Percentiles rank a stretch among this genome's conserved stretches.
phyloP scores from a whole-genome alignment of 2,329 filamentous ascomycete genomes.

The Escovopsis sp. region DNA sequence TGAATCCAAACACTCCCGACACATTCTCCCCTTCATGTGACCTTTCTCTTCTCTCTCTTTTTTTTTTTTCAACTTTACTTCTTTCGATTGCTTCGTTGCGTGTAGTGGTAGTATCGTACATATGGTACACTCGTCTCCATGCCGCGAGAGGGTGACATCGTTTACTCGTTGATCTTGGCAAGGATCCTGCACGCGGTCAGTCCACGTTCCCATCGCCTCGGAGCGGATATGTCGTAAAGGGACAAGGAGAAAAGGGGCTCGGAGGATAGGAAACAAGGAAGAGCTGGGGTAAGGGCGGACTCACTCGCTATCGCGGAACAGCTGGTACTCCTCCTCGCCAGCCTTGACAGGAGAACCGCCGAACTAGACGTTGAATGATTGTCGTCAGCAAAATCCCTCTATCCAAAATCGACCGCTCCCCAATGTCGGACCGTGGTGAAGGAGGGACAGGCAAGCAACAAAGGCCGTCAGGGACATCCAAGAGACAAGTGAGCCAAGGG shows the following conservation, averaged over 20 bases:
- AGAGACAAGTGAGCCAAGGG: too few relatives aligned
- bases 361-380: constrained; percentile 41
- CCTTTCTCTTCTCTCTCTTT: not conserved
- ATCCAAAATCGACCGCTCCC: not conserved
- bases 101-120: constrained; percentile 15
- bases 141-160: constrained; percentile 6
- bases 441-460: too few relatives aligned
- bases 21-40: not conserved
- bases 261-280: too few relatives aligned
- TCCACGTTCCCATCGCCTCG: not conserved
- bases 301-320: constrained; percentile 97
- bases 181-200: constrained; percentile 51
- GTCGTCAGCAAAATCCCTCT: not conserved
- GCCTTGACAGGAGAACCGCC: constrained; percentile 94
- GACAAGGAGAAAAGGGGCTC: too few relatives aligned
- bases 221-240: not conserved
- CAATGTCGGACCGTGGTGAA: too few relatives aligned
- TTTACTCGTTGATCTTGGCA: constrained; percentile 94
- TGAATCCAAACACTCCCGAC: too few relatives aligned
- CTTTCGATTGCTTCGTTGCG: constrained; percentile 1
- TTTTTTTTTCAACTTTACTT: not conserved
- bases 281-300: constrained; percentile 22
- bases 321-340: constrained; percentile 86
- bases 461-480: too few relatives aligned
- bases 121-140: constrained; percentile 13